These are phyloP conservation scores for Ceriops tagal DNA, from an alignment of 345 rosid genomes.

Conservation along the genomic window DNA sequence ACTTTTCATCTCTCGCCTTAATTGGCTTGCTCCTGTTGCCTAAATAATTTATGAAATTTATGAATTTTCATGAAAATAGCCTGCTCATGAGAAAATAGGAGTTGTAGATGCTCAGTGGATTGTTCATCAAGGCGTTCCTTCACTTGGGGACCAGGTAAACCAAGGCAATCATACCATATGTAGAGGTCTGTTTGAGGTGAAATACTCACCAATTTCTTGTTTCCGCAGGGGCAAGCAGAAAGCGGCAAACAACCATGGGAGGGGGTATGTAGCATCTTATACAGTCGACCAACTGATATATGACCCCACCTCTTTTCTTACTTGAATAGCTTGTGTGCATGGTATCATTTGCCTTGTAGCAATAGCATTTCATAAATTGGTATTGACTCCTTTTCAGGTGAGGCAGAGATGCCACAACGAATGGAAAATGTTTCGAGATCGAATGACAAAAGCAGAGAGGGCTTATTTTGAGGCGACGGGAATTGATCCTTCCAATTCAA, in stretches of 20 bases:
- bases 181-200: not conserved
- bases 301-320: not conserved
- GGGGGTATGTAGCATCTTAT: constrained; percentile 42
- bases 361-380: not conserved
- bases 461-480: constrained; percentile 46
- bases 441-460: constrained; percentile 58
- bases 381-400: constrained; percentile 41
- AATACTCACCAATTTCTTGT: constrained; percentile 7
- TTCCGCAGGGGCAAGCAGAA: constrained; percentile 42
- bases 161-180: not conserved
- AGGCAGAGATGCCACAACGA: constrained; percentile 80
- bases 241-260: constrained; percentile 57
- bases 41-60: not conserved
- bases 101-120: constrained; percentile 77
- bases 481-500: constrained; percentile 25
- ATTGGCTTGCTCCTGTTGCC: not conserved
- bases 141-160: constrained; percentile 67
- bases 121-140: constrained; percentile 61
- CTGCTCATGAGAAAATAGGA: constrained; percentile 65
- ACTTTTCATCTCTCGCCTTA: constrained; percentile 9
- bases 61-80: constrained; percentile 30
- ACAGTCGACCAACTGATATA: not conserved
- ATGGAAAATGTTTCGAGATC: constrained; percentile 74
- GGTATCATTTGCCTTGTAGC: not conserved
- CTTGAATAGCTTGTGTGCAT: not conserved